Evolutionary conservation across 352 stramenopile genomes (phyloP).

Genomic region (Globisporangium radiosum): DNA sequence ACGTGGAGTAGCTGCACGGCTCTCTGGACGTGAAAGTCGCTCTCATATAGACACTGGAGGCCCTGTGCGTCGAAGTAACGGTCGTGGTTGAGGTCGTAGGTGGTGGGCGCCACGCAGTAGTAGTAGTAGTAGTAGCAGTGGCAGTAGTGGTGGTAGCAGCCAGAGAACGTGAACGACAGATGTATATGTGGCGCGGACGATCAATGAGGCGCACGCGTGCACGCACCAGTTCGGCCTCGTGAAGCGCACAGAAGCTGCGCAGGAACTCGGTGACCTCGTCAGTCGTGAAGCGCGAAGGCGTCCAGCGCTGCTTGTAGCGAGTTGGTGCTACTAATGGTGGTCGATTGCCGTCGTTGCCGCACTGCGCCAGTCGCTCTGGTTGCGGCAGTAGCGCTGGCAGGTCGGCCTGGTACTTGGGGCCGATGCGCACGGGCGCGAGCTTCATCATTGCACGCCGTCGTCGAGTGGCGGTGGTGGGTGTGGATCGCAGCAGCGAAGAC

Average conservation of each 20-base stretch:
- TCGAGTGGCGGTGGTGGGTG: no score
- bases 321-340: neutral
- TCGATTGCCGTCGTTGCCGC: neutral
- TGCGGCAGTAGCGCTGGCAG: constrained; percentile 37
- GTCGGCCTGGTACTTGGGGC: constrained; percentile 38
- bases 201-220: neutral
- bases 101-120: no score
- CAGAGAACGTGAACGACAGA: neutral
- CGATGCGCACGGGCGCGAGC: constrained; percentile 21
- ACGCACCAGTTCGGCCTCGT: constrained; percentile 50
- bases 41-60: constrained; percentile 54
- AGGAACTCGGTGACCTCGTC: constrained; percentile 50
- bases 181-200: neutral
- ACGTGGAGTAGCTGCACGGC: constrained; percentile 30
- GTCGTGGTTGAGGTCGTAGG: neutral
- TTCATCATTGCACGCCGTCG: constrained; percentile 9
- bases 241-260: constrained; percentile 31
- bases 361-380: neutral
- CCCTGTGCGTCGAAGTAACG: constrained; percentile 23
- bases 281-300: constrained; percentile 16
- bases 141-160: neutral
- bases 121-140: neutral
- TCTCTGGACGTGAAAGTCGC: constrained; percentile 37
- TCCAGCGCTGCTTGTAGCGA: constrained; percentile 39
- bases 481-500: no score